A percentile compares a stretch with the other conserved stretches of the same genome.
Evolutionary conservation across 1,284 basidiomycete species (phyloP).

Genomic region (Moesziomyces sp.): DNA sequence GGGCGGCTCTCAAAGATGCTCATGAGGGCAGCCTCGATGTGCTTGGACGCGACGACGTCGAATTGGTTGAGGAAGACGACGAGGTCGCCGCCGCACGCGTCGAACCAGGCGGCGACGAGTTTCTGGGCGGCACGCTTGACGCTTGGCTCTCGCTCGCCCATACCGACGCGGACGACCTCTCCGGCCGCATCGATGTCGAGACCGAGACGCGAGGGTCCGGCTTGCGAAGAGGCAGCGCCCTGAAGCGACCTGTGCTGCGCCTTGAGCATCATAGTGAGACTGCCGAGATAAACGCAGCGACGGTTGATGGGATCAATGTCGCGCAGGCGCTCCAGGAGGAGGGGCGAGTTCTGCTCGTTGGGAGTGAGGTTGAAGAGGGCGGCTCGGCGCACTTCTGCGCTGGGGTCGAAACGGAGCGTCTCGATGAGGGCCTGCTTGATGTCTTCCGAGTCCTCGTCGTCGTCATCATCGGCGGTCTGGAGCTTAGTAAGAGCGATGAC

Average conservation of each 20-base stretch:
- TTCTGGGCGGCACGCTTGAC: constrained; percentile 83
- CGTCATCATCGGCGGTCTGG: constrained; percentile 72
- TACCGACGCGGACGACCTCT: constrained; percentile 73
- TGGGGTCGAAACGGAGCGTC: constrained; percentile 76
- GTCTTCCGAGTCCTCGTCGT: constrained; percentile 74
- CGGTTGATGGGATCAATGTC: constrained; percentile 86
- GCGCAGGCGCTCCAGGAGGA: constrained; percentile 82
- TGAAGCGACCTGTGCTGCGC: constrained; percentile 23
- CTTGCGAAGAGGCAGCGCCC: constrained; percentile 17
- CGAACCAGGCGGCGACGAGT: constrained; percentile 61
- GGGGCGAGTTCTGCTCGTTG: constrained; percentile 73
- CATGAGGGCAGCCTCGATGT: constrained; percentile 77
- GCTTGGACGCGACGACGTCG: constrained; percentile 73
- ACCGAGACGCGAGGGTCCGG: constrained; percentile 50
- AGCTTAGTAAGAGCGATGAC: constrained; percentile 86
- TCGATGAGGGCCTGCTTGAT: constrained; percentile 79
- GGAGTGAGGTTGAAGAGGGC: constrained; percentile 83
- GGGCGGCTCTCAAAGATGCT: constrained; percentile 75
- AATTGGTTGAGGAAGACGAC: constrained; percentile 75
- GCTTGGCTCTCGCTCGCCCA: constrained; percentile 86
- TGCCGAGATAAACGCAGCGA: constrained; percentile 79
- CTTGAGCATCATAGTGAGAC: constrained; percentile 46
- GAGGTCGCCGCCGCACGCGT: constrained; percentile 53
- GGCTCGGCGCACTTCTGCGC: constrained; percentile 88
- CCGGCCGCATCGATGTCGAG: constrained; percentile 47